Evolutionary conservation across 2,329 filamentous ascomycete species (phyloP).

Genomic region (Talaromyces sp.): DNA sequence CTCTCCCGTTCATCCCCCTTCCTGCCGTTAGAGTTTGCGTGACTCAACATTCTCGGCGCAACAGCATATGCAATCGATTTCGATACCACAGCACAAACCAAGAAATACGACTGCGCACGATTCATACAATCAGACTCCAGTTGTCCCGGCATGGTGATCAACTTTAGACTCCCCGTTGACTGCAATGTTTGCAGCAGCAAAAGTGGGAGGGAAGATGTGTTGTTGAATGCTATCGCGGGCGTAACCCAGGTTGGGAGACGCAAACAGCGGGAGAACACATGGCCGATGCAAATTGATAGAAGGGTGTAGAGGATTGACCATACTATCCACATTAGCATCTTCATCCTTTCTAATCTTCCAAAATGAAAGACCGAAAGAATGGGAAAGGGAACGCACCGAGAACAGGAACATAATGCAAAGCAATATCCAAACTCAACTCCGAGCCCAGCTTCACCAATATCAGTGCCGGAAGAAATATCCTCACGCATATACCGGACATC

Average conservation of each 20-base stretch:
- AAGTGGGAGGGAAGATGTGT: conserved; percentile 54
- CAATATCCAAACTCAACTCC: conserved; percentile 49
- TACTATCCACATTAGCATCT: conserved; percentile 29
- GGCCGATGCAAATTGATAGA: conserved; percentile 49
- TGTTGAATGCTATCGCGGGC: conserved; percentile 56
- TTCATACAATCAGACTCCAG: conserved; percentile 49
- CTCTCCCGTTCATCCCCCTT: conserved; percentile 21
- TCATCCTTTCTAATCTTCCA: background rate
- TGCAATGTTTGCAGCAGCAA: conserved; percentile 52
- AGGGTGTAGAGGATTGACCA: conserved; percentile 53
- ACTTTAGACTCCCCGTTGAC: conserved; percentile 55
- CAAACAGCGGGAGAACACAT: conserved; percentile 43
- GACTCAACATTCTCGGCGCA: conserved; percentile 57
- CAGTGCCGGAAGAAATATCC: conserved; percentile 53
- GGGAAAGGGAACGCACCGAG: conserved; percentile 32
- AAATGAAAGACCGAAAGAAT: background rate
- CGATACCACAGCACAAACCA: conserved; percentile 62
- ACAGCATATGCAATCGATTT: conserved; percentile 64
- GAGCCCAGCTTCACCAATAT: conserved; percentile 54
- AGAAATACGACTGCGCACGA: conserved; percentile 63
- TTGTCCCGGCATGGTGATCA: conserved; percentile 47
- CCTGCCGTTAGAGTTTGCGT: conserved; percentile 22
- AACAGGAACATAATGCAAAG: conserved; percentile 48
- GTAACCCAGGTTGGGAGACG: conserved; percentile 54
- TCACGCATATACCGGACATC: conserved; percentile 52